phyloP scores from a whole-genome alignment of 495 filamentous ascomycete genomes.

The Pseudevernia furfuracea region DNA sequence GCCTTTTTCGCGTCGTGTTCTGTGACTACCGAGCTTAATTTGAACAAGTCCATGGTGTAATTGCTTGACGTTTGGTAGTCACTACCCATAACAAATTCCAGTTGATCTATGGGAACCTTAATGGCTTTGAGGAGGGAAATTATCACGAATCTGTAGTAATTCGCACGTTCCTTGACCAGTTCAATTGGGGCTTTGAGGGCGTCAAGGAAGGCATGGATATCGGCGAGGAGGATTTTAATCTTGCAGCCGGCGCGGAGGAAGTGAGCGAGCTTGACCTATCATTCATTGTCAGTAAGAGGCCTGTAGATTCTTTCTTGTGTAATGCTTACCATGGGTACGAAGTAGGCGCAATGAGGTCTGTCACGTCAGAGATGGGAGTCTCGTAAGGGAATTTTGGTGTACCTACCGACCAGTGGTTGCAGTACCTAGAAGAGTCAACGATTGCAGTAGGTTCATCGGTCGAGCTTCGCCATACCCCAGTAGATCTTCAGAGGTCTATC shows the following conservation, averaged over 20 bases:
- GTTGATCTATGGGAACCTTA: conserved; percentile 65
- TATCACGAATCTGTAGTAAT: conserved; percentile 65
- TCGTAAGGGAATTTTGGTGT: not conserved
- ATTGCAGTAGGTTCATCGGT: not conserved
- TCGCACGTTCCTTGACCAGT: conserved; percentile 67
- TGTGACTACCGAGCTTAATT: conserved; percentile 48
- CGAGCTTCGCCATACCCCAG: conserved; percentile 53
- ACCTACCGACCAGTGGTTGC: conserved; percentile 58
- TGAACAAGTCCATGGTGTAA: conserved; percentile 73
- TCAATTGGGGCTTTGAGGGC: conserved; percentile 55
- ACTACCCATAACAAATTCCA: conserved; percentile 78
- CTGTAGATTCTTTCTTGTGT: not conserved
- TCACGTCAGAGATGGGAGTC: not conserved
- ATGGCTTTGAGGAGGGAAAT: conserved; percentile 60
- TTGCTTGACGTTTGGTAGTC: conserved; percentile 62
- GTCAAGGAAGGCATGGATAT: conserved; percentile 49
- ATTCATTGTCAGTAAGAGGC: not conserved
- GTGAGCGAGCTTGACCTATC: conserved; percentile 65
- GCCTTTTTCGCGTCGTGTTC: conserved; percentile 75
- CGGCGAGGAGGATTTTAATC: conserved; percentile 73
- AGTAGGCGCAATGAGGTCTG: conserved; percentile 74
- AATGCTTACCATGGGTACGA: conserved; percentile 56
- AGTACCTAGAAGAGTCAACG: conserved; percentile 45
- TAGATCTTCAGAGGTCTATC: conserved; percentile 69
- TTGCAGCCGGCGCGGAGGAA: conserved; percentile 77